These are phyloP conservation scores for Vitis hybrid DNA, from an alignment of 177 flowering plant species.

Conservation along the genomic window DNA sequence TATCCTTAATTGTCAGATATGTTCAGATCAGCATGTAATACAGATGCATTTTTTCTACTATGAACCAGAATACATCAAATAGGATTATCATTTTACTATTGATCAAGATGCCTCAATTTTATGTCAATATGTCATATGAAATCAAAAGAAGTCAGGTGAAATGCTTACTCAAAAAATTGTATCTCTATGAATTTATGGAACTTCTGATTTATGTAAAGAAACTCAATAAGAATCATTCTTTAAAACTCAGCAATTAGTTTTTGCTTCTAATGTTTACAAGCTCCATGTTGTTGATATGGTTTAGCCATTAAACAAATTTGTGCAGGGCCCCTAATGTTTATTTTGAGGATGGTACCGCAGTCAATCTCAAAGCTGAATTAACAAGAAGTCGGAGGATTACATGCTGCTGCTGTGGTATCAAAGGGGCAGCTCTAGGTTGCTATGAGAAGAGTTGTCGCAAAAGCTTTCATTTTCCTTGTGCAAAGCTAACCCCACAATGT, in stretches of 20 bases:
- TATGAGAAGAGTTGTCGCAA: constrained; percentile 79
- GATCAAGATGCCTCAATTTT: too few species aligned
- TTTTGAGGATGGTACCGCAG: constrained; percentile 62
- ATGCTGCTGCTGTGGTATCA: constrained; percentile 78
- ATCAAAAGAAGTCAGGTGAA: too few species aligned
- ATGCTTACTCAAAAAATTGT: too few species aligned
- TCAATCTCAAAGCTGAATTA: constrained; percentile 83
- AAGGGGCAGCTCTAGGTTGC: constrained; percentile 98
- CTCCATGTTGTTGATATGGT: neutral
- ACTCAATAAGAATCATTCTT: too few species aligned
- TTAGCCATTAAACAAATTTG: constrained; percentile 3
- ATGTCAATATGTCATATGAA: too few species aligned
- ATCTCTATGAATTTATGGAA: too few species aligned
- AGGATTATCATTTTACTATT: neutral
- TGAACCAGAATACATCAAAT: neutral
- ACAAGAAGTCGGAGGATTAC: constrained; percentile 74
- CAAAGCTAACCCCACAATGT: constrained; percentile 61
- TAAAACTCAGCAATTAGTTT: too few species aligned
- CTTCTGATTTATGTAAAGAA: neutral
- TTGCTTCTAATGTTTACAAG: neutral
- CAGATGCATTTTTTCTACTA: neutral
- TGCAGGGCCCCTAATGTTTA: constrained; percentile 98
- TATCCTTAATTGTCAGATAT: neutral
- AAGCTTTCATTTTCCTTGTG: constrained; percentile 96
- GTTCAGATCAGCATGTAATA: neutral